Base-by-base conservation (phyloP, 2,329 filamentous ascomycete species). In the Cercospora nicotianae region DNA sequence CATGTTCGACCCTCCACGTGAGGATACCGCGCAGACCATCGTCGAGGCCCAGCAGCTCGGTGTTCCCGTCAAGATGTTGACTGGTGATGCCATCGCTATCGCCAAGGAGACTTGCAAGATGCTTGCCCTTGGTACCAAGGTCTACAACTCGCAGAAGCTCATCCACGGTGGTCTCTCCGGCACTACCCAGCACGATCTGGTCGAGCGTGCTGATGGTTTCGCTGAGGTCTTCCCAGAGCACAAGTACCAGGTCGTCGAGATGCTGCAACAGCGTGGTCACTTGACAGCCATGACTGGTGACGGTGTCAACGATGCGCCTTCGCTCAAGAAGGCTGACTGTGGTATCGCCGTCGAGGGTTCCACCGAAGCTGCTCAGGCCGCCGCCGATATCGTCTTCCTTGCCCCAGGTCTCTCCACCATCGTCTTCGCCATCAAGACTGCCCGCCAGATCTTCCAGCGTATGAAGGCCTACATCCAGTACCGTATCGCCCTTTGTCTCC, bases 91-190 rank as follows among this genome's bases (percentile, higher is more conserved):
- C 72, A 90, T 92, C 75, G 90, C 90, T 75, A 92, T 92, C 73
- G 90, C 90, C 68, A 92, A 92, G 84, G 90, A 92, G 82, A 92
- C 90, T 73, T 92, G 90, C 87, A 91, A 91, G 84, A 92, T 92
- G 88, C 85, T 92, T 79, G 89, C 90, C 73, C 87, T 92, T 68
- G 89, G 89, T 75, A 92, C 90, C 79, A 92, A 92, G 85, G 90
- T 93, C 73, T 92, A 92, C 85, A 91, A 92, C 84, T 92, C 90
- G 68, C 88, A 90, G 78, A 90, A 89, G 82, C 86, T 93, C 72
- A 91, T 92, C 75, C 88, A 91, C 81, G 89, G 90, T 81, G 90
- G 90, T 84, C 86, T 92, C 69, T 86, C 88, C 68, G 90, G 90
- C 74, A 87, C 89, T 71, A 89, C 89, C 69, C 88, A 91, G 81